A percentile compares a stretch with the other conserved stretches of the same genome.
These are phyloP conservation scores for Houttuynia cordata DNA, from an alignment of 164 flowering plant species.

Conservation along the genomic window DNA sequence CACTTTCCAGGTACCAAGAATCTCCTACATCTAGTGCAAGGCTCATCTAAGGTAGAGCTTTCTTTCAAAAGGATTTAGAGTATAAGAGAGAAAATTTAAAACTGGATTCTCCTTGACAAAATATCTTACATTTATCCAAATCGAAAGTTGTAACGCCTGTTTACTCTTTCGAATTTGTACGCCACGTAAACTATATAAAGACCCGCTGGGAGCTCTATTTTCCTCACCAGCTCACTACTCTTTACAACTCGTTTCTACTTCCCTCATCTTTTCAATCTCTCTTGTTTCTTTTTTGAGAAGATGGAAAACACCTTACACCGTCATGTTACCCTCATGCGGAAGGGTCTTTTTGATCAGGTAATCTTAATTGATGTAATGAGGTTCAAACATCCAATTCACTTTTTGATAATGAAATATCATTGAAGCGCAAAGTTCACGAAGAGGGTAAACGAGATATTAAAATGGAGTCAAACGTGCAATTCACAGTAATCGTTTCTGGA, in stretches of 20 bases:
- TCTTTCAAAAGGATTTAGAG: too few species aligned
- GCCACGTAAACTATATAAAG: not conserved
- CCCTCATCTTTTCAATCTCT: not conserved
- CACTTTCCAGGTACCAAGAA: too few species aligned
- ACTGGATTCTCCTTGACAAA: not conserved
- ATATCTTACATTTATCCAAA: not conserved
- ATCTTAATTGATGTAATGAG: not conserved
- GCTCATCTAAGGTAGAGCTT: too few species aligned
- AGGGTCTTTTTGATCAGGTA: constrained; percentile 12
- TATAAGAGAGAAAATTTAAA: too few species aligned
- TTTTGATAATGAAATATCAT: too few species aligned
- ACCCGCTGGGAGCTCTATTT: not conserved
- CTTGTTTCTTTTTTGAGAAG: not conserved
- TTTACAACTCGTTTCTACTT: not conserved
- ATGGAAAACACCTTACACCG: constrained; percentile 7
- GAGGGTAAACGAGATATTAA: too few species aligned
- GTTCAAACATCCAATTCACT: not conserved
- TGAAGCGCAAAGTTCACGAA: too few species aligned
- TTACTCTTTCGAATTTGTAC: too few species aligned
- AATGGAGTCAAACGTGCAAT: too few species aligned
- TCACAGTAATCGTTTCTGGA: too few species aligned
- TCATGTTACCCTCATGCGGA: constrained; percentile 8
- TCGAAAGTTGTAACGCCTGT: not conserved
- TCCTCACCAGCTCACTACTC: not conserved
- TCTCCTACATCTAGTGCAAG: too few species aligned